Evolutionary conservation across 768 basidiomycete species (phyloP).

Genomic region (Daedalea quercina): DNA sequence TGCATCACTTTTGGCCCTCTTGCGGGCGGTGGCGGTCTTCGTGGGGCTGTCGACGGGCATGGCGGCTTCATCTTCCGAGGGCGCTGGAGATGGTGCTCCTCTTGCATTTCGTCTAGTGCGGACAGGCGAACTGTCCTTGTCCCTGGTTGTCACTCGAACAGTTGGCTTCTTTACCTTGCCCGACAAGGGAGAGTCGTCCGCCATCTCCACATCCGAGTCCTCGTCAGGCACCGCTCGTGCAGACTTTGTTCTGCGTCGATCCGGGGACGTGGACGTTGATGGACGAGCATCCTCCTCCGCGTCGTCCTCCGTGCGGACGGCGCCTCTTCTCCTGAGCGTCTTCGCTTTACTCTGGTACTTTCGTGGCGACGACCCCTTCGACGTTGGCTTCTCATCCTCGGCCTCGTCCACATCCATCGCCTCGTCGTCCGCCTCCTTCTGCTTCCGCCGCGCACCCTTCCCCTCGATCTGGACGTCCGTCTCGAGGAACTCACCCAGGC

Average conservation of each 20-base stretch:
- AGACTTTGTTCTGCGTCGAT: background rate
- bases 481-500: slow-evolving; percentile 5
- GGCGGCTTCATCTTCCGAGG: background rate
- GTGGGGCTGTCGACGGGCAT: background rate
- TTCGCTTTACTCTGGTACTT: background rate
- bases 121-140: background rate
- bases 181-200: background rate
- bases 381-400: background rate
- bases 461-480: slow-evolving; percentile 17
- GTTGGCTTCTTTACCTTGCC: background rate
- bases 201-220: background rate
- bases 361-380: background rate
- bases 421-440: background rate
- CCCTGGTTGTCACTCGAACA: background rate
- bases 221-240: background rate
- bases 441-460: slow-evolving; percentile 5
- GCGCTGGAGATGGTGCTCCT: background rate
- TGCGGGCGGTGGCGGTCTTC: background rate
- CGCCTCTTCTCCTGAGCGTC: background rate
- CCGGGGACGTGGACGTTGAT: background rate
- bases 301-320: background rate
- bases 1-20: background rate
- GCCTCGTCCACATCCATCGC: background rate
- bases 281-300: background rate
- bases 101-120: background rate